Evolutionary conservation across 2,329 filamentous ascomycete genomes (phyloP).

Genomic region (Periconia macrospinosa): DNA sequence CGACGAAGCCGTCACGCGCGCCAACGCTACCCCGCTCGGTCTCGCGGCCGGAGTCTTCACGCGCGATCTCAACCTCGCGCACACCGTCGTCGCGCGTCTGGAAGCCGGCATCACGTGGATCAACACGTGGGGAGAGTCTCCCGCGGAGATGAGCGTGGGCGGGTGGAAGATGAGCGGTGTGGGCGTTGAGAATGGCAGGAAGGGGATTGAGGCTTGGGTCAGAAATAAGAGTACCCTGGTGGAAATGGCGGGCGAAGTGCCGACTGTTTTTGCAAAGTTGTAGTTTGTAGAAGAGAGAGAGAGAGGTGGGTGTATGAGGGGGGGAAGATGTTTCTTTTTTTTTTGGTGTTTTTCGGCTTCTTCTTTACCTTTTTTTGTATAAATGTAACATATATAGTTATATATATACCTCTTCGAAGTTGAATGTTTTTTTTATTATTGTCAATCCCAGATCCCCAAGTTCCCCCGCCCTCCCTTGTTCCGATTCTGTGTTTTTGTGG

Average conservation of each 20-base stretch:
- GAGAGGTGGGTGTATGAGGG: too few relatives aligned
- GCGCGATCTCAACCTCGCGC: slow-evolving; percentile 71
- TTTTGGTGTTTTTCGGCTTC: too few relatives aligned
- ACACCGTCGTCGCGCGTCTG: slow-evolving; percentile 69
- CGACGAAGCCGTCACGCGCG: slow-evolving; percentile 70
- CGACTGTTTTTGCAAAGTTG: slow-evolving; percentile 64
- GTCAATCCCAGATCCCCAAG: too few relatives aligned
- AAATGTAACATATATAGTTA: too few relatives aligned
- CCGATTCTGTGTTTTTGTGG: too few relatives aligned
- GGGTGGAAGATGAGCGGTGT: slow-evolving; percentile 91
- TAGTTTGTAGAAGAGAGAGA: slow-evolving; percentile 3
- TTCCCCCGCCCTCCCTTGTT: too few relatives aligned
- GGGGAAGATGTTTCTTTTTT: too few relatives aligned
- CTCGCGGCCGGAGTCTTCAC: slow-evolving; percentile 85
- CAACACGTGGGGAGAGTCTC: slow-evolving; percentile 91
- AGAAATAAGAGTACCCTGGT: slow-evolving; percentile 86
- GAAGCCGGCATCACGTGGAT: slow-evolving; percentile 90
- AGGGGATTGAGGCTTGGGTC: slow-evolving; percentile 79
- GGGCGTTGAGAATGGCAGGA: slow-evolving; percentile 82
- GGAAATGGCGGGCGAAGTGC: slow-evolving; percentile 73
- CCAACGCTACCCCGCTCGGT: slow-evolving; percentile 76
- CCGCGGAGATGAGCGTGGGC: slow-evolving; percentile 88
- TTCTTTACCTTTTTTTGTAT: too few relatives aligned
- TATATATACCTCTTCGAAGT: too few relatives aligned
- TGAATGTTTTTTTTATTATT: too few relatives aligned